These are phyloP conservation scores for Fagus sylvatica DNA, from an alignment of 306 rosid species.

Conservation along the genomic window DNA sequence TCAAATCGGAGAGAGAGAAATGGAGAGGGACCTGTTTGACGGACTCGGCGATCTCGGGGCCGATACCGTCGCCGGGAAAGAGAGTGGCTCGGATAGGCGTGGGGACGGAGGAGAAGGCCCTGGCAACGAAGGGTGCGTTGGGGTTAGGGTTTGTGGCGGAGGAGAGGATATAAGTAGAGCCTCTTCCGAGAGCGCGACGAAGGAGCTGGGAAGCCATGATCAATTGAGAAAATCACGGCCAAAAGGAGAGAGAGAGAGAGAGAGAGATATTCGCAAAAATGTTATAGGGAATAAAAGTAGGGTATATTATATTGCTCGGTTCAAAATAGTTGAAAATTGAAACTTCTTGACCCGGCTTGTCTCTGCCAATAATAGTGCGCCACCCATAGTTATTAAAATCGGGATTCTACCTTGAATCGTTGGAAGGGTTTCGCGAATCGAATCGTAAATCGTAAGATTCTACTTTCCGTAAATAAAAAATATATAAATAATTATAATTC, in stretches of 20 bases:
- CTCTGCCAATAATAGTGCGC: too few relatives aligned
- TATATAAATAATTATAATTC: too few relatives aligned
- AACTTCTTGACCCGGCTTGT: too few relatives aligned
- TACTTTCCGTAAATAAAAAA: too few relatives aligned
- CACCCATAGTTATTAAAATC: too few relatives aligned
- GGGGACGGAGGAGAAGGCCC: conserved; percentile 64
- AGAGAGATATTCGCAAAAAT: not conserved
- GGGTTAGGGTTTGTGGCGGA: conserved; percentile 28
- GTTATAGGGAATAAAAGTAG: not conserved
- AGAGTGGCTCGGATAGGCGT: conserved; percentile 87
- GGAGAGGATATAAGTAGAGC: conserved; percentile 39
- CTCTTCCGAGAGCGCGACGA: conserved; percentile 68
- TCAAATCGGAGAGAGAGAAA: not conserved
- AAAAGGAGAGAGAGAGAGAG: not conserved
- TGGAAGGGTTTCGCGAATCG: too few relatives aligned
- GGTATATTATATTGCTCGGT: too few relatives aligned
- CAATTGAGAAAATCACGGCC: not conserved
- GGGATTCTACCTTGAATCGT: too few relatives aligned
- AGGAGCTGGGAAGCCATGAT: conserved; percentile 73
- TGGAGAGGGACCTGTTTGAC: conserved; percentile 68
- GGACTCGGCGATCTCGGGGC: conserved; percentile 95
- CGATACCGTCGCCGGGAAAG: conserved; percentile 97
- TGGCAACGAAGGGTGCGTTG: conserved; percentile 1
- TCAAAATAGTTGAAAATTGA: too few relatives aligned
- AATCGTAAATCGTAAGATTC: too few relatives aligned